These are phyloP conservation scores for Bassia scoparia DNA, from an alignment of 148 eudicot genomes.

Conservation along the genomic window DNA sequence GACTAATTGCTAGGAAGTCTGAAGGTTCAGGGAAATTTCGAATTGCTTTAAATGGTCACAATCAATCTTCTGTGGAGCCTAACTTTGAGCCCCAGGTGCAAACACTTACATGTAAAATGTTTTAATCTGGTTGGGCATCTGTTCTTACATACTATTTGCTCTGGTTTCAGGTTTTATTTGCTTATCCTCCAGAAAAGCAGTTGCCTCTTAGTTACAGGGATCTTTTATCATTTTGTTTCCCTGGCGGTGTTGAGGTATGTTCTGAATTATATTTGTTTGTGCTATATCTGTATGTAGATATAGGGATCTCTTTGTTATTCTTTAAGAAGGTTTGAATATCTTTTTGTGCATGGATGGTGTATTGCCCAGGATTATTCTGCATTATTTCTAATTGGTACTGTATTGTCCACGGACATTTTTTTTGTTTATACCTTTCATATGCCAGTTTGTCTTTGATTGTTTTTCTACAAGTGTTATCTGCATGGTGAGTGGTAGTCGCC, in stretches of 20 bases:
- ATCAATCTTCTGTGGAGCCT: slow-evolving; percentile 71
- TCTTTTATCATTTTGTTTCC: slow-evolving; percentile 95
- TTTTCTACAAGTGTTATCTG: no score
- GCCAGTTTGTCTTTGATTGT: not conserved
- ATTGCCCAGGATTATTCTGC: not conserved
- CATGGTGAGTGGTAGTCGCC: not conserved
- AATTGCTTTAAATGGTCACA: slow-evolving; percentile 61
- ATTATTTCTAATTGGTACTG: not conserved
- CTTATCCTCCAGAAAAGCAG: slow-evolving; percentile 88
- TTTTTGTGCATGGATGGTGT: not conserved
- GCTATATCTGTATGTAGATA: not conserved
- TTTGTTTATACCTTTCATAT: not conserved
- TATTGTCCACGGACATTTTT: not conserved
- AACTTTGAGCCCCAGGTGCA: slow-evolving; percentile 90
- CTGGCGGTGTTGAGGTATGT: slow-evolving; percentile 92
- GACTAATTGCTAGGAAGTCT: slow-evolving; percentile 54
- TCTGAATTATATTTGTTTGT: not conserved
- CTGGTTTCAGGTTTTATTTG: slow-evolving; percentile 79
- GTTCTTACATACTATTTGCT: slow-evolving; percentile 11
- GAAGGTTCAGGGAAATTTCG: slow-evolving; percentile 82
- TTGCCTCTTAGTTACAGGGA: slow-evolving; percentile 81
- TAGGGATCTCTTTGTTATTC: no score
- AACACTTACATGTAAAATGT: slow-evolving; percentile 8
- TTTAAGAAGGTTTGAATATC: not conserved
- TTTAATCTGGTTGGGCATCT: slow-evolving; percentile 10